These are phyloP conservation scores for Suhomyces yuchorum DNA, from an alignment of 1,139 yeast genomes.

Conservation along the genomic window DNA sequence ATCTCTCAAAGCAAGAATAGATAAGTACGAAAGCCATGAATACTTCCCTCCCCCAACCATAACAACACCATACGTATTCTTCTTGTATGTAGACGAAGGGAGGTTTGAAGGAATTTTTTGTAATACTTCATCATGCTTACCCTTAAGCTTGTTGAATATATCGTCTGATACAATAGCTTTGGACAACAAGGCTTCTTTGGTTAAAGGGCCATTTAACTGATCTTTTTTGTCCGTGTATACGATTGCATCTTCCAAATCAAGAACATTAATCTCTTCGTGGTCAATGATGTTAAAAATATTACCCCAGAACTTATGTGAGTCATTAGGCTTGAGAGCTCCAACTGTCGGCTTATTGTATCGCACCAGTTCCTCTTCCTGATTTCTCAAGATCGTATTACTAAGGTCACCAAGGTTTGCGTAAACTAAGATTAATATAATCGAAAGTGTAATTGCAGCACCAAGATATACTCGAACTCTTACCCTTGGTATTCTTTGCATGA, in stretches of 20 bases:
- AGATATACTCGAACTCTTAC: not conserved
- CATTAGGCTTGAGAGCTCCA: slow-evolving; percentile 13
- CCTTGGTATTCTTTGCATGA: not conserved
- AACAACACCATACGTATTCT: slow-evolving; percentile 36
- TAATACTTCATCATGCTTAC: slow-evolving; percentile 29
- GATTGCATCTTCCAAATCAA: slow-evolving; percentile 24
- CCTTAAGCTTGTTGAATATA: slow-evolving; percentile 26
- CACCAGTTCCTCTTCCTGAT: not conserved
- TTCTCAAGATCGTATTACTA: not conserved
- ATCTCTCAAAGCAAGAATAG: slow-evolving; percentile 36
- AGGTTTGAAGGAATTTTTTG: slow-evolving; percentile 29
- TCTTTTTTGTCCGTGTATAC: slow-evolving; percentile 25
- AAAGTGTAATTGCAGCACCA: slow-evolving; percentile 1
- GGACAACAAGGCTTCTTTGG: slow-evolving; percentile 32
- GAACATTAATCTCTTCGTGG: slow-evolving; percentile 15
- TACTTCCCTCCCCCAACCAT: slow-evolving; percentile 43
- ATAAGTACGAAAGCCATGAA: slow-evolving; percentile 43
- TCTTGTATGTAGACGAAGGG: slow-evolving; percentile 27
- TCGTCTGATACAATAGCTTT: slow-evolving; percentile 32
- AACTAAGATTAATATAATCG: slow-evolving; percentile 3
- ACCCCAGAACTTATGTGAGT: slow-evolving; percentile 22
- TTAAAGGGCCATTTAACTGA: slow-evolving; percentile 28
- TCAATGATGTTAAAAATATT: slow-evolving; percentile 19
- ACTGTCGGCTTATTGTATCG: slow-evolving; percentile 13
- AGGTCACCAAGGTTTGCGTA: not conserved